Evolutionary conservation across 2,329 filamentous ascomycete genomes (phyloP).

Genomic region (Calonectria fujianensis): DNA sequence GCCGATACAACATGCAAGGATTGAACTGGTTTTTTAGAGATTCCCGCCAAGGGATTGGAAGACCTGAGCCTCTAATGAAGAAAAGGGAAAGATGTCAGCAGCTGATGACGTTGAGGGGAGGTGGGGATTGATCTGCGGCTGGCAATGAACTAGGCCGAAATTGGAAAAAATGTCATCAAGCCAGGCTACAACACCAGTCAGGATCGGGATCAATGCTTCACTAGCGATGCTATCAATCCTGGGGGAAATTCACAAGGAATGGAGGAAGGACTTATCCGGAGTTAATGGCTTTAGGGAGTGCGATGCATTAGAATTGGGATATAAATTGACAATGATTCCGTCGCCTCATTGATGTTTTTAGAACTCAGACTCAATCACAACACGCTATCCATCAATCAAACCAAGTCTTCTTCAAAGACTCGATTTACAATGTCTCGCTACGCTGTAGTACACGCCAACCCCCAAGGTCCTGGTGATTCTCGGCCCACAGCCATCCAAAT

Average conservation of each 20-base stretch:
- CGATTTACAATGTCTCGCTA: conserved; percentile 33
- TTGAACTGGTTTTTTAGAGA: neutral
- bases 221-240: neutral
- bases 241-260: neutral
- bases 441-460: conserved; percentile 8
- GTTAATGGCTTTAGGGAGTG: conserved; percentile 1
- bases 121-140: neutral
- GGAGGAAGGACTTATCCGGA: neutral
- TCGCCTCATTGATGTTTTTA: neutral
- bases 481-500: conserved; percentile 44
- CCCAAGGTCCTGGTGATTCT: conserved; percentile 43
- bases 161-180: conserved; percentile 38
- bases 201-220: neutral
- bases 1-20: neutral
- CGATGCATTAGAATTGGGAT: neutral
- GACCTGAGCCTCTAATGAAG: conserved; percentile 9
- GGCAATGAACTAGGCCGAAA: conserved; percentile 14
- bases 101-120: neutral
- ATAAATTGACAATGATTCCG: neutral
- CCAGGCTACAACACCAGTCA: neutral
- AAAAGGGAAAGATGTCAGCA: conserved; percentile 35
- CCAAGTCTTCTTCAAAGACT: neutral
- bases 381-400: neutral
- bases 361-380: neutral
- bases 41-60: neutral